Evolutionary conservation across 108 stramenopile species (phyloP).

Genomic region (Stephanodiscus triporus): DNA sequence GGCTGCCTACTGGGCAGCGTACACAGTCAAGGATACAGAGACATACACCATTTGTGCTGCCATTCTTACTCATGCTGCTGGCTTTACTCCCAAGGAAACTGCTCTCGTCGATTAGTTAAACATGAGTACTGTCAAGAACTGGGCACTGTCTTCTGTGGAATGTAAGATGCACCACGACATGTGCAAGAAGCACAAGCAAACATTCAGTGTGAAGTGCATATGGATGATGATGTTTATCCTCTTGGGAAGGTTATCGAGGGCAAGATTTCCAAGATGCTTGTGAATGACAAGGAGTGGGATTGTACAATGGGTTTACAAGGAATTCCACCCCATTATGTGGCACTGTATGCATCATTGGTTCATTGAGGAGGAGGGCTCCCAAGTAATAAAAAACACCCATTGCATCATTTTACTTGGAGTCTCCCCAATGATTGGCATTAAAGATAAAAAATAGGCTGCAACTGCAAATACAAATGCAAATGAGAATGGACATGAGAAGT

Average conservation of each 20-base stretch:
- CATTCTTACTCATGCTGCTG: neutral
- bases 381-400: too few relatives aligned
- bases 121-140: slow-evolving; percentile 1
- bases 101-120: neutral
- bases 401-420: neutral
- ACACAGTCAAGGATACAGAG: neutral
- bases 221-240: neutral
- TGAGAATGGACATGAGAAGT: too few relatives aligned
- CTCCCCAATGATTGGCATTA: neutral
- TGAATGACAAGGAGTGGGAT: neutral
- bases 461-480: neutral
- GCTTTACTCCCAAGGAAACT: neutral
- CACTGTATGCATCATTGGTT: neutral
- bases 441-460: neutral
- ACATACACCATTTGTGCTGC: neutral
- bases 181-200: neutral
- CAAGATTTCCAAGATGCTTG: neutral
- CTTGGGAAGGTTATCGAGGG: slow-evolving; percentile 3
- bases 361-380: slow-evolving; percentile 3
- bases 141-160: slow-evolving; percentile 4
- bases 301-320: neutral
- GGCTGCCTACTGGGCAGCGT: neutral
- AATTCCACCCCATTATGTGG: neutral
- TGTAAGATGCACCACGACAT: neutral
- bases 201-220: neutral